Evolutionary conservation across 73 alveolate species (phyloP), one percentile per base, ranked within the genome.

Genomic region (Paramecium biaurelia): DNA sequence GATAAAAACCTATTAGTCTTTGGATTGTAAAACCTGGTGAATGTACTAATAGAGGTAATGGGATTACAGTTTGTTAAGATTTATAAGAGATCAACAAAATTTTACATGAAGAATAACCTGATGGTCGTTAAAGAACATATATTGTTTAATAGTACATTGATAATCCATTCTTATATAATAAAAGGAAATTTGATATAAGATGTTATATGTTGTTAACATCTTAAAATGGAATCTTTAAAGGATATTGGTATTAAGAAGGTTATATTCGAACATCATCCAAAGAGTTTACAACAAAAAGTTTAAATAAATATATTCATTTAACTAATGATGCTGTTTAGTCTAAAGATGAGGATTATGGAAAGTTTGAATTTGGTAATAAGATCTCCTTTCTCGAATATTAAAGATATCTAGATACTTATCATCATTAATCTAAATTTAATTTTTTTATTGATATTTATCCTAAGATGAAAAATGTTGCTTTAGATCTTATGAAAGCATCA

Each of bases 1-100:
- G 70, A 59, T 57, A 24, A 8, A 67, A 35, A 38, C 59, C 94
- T 79, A 76, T 86, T 53, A 93, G 89, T 85, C 57, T 96, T 12
- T 96, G 99, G 98, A 96, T 96, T 21, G 97, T 96, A 2, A 96
- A 96, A 76, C 99, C 99, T 8, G 99, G 99, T 12, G 99, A 96
- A 87, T 92, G 93, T 85, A 96, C 99, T 7, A 96, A 96, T 72
- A 87, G 99, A 93, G 99, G 99, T 11, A 89, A 89, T 42, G 94
- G 94, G 7, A 94, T 94, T 8, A 37, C 92, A 32, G 96, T 94
- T 1, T 93, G 96, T 43, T 45, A 76, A 41, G 76, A 76, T 28
- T 38, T 94, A 21, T 58, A 49, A 85, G 98, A 95, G 14, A 92
- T 95, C 6, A 94, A 92, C 18, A 38, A 57, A 47, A 79, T 94